phyloP scores from a whole-genome alignment of 2,329 filamentous ascomycete genomes.

The Cadophora gregata region DNA sequence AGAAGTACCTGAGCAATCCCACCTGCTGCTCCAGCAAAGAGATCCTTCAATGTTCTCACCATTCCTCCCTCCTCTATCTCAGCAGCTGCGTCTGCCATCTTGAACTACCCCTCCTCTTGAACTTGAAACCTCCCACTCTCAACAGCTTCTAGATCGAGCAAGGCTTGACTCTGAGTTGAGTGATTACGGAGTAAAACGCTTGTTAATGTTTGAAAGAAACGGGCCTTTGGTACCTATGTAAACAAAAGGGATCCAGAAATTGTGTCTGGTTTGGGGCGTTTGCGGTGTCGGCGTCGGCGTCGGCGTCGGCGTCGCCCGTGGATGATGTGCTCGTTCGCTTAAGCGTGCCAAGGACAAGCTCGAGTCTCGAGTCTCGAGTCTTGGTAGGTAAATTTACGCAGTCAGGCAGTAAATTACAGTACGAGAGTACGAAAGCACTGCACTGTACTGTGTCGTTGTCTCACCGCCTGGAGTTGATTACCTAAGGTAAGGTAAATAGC shows the following conservation, averaged over 20 bases:
- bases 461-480: neutral
- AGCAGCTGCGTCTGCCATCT: slow-evolving; percentile 43
- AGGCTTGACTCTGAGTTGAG: neutral
- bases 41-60: slow-evolving; percentile 68
- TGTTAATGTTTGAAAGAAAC: neutral
- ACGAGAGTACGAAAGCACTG: too few relatives aligned
- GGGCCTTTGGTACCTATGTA: slow-evolving; percentile 7
- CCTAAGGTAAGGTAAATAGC: too few relatives aligned
- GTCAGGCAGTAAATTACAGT: too few relatives aligned
- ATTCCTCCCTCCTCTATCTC: slow-evolving; percentile 43
- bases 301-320: neutral
- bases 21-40: slow-evolving; percentile 88
- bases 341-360: slow-evolving; percentile 1
- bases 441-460: too few relatives aligned
- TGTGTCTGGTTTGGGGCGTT: slow-evolving; percentile 11
- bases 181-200: neutral
- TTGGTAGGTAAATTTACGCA: too few relatives aligned
- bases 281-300: neutral
- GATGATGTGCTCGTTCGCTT: slow-evolving; percentile 14
- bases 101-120: slow-evolving; percentile 25
- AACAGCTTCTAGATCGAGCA: neutral
- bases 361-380: too few relatives aligned
- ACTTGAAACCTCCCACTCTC: neutral
- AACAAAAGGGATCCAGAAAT: slow-evolving; percentile 8
- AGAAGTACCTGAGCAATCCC: slow-evolving; percentile 93